phyloP scores from a whole-genome alignment of 805 yeast species.

The Candida parachauliodes region DNA sequence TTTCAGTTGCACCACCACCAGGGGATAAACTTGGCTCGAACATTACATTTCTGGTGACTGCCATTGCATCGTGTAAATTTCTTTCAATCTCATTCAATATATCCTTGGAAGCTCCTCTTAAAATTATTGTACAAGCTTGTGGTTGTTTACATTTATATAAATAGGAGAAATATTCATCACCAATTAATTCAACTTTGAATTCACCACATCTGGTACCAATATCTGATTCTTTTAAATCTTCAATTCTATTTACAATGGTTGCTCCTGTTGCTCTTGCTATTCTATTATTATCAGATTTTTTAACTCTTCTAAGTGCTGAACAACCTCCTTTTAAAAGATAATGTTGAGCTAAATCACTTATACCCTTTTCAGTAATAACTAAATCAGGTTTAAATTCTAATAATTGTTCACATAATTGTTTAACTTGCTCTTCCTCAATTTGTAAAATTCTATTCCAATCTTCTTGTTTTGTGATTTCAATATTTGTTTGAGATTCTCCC shows the following conservation, averaged over 20 bases:
- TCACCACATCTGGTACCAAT: conserved; percentile 86
- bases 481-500: conserved; percentile 98
- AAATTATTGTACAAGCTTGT: conserved; percentile 86
- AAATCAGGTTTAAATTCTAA: conserved; percentile 85
- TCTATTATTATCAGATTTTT: conserved; percentile 93
- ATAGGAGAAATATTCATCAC: conserved; percentile 94
- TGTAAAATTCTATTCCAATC: conserved; percentile 95
- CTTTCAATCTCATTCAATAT: conserved; percentile 94
- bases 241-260: conserved; percentile 91
- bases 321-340: conserved; percentile 90
- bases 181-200: conserved; percentile 91
- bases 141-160: conserved; percentile 79
- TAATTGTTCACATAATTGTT: conserved; percentile 78
- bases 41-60: conserved; percentile 92
- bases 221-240: conserved; percentile 88
- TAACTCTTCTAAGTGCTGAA: conserved; percentile 88
- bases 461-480: conserved; percentile 91
- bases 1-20: conserved; percentile 99
- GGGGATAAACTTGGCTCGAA: conserved; percentile 94
- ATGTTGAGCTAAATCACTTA: conserved; percentile 96
- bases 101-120: conserved; percentile 97
- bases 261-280: conserved; percentile 98
- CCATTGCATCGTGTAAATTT: conserved; percentile 97
- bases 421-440: conserved; percentile 97
- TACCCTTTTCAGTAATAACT: conserved; percentile 97